These are phyloP conservation scores for Globisporangium polare DNA, from an alignment of 352 stramenopile species.

Conservation along the genomic window DNA sequence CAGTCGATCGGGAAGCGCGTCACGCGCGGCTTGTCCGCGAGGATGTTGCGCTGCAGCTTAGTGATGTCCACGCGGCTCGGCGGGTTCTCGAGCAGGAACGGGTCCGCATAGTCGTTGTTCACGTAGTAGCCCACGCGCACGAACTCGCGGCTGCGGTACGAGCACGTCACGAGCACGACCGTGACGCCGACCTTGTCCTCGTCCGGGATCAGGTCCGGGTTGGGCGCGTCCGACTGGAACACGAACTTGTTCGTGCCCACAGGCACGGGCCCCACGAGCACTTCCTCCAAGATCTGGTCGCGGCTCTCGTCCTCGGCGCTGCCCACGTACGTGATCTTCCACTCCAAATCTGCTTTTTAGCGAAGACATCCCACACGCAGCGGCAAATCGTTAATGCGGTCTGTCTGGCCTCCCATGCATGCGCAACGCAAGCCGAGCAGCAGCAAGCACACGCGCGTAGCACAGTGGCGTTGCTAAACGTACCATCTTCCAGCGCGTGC, in stretches of 20 bases:
- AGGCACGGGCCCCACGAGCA: constrained; percentile 97
- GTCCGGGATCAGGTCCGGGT: constrained; percentile 89
- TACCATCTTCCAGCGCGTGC: constrained; percentile 93
- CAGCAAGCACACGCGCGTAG: neutral
- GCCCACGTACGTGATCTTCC: constrained; percentile 99
- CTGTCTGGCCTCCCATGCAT: neutral
- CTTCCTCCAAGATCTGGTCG: constrained; percentile 98
- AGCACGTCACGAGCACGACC: constrained; percentile 97
- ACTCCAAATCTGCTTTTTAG: constrained; percentile 93
- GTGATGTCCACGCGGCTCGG: constrained; percentile 81
- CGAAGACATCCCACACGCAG: constrained; percentile 6
- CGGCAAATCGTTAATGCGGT: neutral
- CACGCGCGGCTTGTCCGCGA: constrained; percentile 96
- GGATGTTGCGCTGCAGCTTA: constrained; percentile 95
- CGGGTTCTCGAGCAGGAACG: constrained; percentile 81
- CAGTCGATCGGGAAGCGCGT: constrained; percentile 97
- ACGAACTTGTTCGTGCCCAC: constrained; percentile 99
- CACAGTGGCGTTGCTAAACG: constrained; percentile 14
- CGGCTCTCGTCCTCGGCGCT: constrained; percentile 93
- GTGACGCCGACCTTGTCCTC: constrained; percentile 98
- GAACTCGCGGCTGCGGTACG: constrained; percentile 97
- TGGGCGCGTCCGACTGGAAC: constrained; percentile 94
- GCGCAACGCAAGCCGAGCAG: neutral
- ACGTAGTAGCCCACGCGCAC: constrained; percentile 95
- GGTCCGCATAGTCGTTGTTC: constrained; percentile 98